Evolutionary conservation across 768 basidiomycete species (phyloP).

Genomic region (Kwoniella dejecticola): DNA sequence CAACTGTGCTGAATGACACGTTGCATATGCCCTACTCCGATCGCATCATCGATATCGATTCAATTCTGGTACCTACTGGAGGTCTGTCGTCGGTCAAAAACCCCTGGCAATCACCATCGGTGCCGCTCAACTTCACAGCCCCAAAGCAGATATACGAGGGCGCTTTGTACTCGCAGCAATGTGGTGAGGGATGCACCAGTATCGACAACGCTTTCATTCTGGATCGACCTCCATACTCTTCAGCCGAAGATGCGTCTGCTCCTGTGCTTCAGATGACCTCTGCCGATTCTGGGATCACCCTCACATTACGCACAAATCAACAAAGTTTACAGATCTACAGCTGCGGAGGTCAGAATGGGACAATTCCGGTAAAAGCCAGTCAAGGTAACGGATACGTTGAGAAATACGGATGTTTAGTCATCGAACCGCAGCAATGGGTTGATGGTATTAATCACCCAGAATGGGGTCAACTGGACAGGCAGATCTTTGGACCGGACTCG

Average conservation of each 20-base stretch:
- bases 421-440: slow-evolving; percentile 42
- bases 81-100: slow-evolving; percentile 23
- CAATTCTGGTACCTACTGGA: slow-evolving; percentile 46
- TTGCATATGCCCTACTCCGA: slow-evolving; percentile 36
- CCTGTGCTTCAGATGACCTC: slow-evolving; percentile 21
- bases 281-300: slow-evolving; percentile 30
- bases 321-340: slow-evolving; percentile 32
- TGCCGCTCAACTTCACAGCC: slow-evolving; percentile 32
- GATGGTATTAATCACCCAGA: slow-evolving; percentile 39
- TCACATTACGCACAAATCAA: slow-evolving; percentile 34
- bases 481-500: slow-evolving; percentile 35
- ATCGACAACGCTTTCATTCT: slow-evolving; percentile 46
- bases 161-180: slow-evolving; percentile 19
- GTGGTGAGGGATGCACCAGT: slow-evolving; percentile 31
- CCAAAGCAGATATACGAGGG: slow-evolving; percentile 29
- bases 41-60: slow-evolving; percentile 36
- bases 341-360: slow-evolving; percentile 30
- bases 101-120: slow-evolving; percentile 13
- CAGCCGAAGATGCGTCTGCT: slow-evolving; percentile 1
- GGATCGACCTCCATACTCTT: slow-evolving; percentile 13
- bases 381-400: slow-evolving; percentile 25
- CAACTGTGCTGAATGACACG: slow-evolving; percentile 36
- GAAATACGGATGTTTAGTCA: slow-evolving; percentile 41
- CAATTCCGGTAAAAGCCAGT: slow-evolving; percentile 21
- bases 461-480: slow-evolving; percentile 33